A percentile compares a stretch with the other conserved stretches of the same genome.
Conservation (phyloP, 345 rosid species). For the sweet orange (Citrus sinensis) region DNA sequence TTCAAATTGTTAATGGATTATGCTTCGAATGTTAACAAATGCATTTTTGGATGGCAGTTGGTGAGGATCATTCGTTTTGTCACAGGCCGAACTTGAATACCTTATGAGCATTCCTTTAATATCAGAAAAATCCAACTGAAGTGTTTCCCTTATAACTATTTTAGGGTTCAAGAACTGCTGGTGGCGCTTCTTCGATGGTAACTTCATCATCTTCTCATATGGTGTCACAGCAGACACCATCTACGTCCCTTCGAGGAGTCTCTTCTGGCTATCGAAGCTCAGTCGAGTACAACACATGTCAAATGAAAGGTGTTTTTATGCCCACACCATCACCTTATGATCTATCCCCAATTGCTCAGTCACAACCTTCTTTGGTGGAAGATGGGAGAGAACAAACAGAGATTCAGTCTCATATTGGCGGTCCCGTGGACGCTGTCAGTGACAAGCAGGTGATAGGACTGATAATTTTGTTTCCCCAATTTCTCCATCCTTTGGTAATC, state of each 20-base stretch:
- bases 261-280: constrained; percentile 58
- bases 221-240: constrained; percentile 58
- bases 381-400: constrained; percentile 55
- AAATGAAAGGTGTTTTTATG: constrained; percentile 71
- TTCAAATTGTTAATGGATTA: not conserved
- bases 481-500: constrained; percentile 3
- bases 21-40: not conserved
- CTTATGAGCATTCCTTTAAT: not conserved
- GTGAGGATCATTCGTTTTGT: not conserved
- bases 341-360: constrained; percentile 34
- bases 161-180: constrained; percentile 74
- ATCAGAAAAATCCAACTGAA: not conserved
- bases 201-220: constrained; percentile 62
- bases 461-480: not conserved
- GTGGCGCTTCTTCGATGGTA: constrained; percentile 50
- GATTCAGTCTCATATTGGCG: constrained; percentile 39
- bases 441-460: constrained; percentile 65
- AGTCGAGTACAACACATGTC: constrained; percentile 64
- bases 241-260: constrained; percentile 55
- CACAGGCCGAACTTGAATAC: not conserved
- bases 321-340: constrained; percentile 68
- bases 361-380: constrained; percentile 53
- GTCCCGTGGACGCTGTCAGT: constrained; percentile 43
- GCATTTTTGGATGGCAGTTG: not conserved
- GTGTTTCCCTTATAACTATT: constrained; percentile 16